phyloP scores from a whole-genome alignment of 75 land plant genomes.

The Sequoia sempervirens region DNA sequence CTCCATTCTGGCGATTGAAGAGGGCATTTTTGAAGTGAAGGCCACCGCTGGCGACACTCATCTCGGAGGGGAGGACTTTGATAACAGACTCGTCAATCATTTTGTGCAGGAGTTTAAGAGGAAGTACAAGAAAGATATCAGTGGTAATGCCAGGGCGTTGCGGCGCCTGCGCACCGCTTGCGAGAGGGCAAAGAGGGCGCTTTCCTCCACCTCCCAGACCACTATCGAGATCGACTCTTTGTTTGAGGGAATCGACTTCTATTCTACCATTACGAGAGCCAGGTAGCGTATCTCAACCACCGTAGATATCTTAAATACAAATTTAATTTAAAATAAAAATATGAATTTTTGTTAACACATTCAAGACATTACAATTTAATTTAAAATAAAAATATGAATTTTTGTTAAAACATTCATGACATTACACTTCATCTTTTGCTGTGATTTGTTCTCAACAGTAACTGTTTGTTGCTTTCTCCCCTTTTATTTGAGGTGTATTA shows the following conservation, averaged over 20 bases:
- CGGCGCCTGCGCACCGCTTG: slow-evolving; percentile 37
- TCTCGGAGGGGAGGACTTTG: slow-evolving; percentile 43
- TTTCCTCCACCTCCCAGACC: slow-evolving; percentile 47
- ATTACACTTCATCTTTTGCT: too few relatives aligned
- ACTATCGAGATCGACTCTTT: slow-evolving; percentile 47
- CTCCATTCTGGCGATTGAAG: slow-evolving; percentile 39
- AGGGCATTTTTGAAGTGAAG: slow-evolving; percentile 40
- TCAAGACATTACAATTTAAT: too few relatives aligned
- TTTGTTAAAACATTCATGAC: too few relatives aligned
- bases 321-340: too few relatives aligned
- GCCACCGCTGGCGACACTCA: slow-evolving; percentile 54
- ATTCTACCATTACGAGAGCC: slow-evolving; percentile 47
- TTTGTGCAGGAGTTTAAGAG: slow-evolving; percentile 48
- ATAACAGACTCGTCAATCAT: slow-evolving; percentile 43
- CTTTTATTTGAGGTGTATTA: too few relatives aligned
- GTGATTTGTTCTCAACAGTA: too few relatives aligned
- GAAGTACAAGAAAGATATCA: slow-evolving; percentile 45
- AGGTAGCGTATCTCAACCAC: slow-evolving; percentile 10
- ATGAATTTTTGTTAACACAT: too few relatives aligned
- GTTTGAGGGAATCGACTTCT: slow-evolving; percentile 46
- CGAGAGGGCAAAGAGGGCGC: slow-evolving; percentile 46
- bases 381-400: too few relatives aligned
- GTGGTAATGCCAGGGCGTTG: slow-evolving; percentile 27
- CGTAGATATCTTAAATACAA: too few relatives aligned
- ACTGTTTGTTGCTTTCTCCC: too few relatives aligned